Evolutionary conservation across 2,329 filamentous ascomycete genomes (phyloP).

Genomic region (Rachicladosporium sp.): DNA sequence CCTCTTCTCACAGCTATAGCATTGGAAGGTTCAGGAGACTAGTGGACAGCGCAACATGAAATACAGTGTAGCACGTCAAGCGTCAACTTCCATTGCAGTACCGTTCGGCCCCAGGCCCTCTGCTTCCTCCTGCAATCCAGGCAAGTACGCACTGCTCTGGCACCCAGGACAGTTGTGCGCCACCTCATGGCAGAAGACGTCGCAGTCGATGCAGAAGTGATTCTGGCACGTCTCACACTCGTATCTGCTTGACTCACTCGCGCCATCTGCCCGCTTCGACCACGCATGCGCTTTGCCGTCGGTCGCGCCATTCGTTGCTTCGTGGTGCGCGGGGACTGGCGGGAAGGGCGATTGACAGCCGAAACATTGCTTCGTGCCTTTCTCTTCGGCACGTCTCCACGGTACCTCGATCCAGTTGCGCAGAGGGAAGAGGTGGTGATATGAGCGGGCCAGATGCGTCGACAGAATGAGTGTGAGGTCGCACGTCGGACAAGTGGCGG

Average conservation of each 20-base stretch:
- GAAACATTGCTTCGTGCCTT: constrained; percentile 50
- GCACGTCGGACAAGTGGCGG: constrained; percentile 83
- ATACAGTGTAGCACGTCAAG: no score
- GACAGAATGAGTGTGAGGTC: constrained; percentile 86
- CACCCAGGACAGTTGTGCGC: constrained; percentile 95
- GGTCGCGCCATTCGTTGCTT: constrained; percentile 8
- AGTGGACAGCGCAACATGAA: no score
- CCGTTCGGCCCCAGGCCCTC: neutral
- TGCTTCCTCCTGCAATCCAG: constrained; percentile 8
- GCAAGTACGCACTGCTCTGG: constrained; percentile 33
- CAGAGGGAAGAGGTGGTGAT: constrained; percentile 84
- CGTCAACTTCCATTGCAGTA: no score
- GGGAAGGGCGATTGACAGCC: constrained; percentile 69
- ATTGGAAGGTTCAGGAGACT: no score
- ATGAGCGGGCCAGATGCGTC: constrained; percentile 83
- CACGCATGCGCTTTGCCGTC: constrained; percentile 4
- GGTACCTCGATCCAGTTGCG: constrained; percentile 83
- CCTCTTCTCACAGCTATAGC: no score
- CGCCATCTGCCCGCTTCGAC: constrained; percentile 30
- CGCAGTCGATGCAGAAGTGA: constrained; percentile 97
- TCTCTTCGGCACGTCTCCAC: constrained; percentile 55
- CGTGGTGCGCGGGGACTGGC: constrained; percentile 22
- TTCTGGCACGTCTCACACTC: constrained; percentile 75
- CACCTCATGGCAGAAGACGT: constrained; percentile 87
- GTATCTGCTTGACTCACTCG: constrained; percentile 79